phyloP scores from a whole-genome alignment of 257 asterid species.

The Solanum infundibuliforme region DNA sequence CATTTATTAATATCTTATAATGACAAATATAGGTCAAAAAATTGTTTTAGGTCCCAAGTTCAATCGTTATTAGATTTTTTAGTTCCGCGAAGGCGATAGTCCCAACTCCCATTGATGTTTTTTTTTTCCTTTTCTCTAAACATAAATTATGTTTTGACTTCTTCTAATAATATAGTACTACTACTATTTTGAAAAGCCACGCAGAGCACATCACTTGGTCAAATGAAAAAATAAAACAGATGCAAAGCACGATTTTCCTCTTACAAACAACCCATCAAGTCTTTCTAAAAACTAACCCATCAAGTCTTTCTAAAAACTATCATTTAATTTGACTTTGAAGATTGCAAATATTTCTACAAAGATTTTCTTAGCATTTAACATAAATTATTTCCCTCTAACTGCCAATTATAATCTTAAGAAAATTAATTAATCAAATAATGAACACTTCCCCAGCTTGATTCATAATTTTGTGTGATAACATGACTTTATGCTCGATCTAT shows the following conservation, averaged over 20 bases:
- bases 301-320: not conserved
- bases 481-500: not conserved
- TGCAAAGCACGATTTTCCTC: not conserved
- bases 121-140: not conserved
- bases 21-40: not conserved
- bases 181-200: not conserved
- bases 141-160: not conserved
- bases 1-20: not conserved
- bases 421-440: not conserved
- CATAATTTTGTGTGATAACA: not conserved
- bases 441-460: not conserved
- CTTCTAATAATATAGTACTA: not conserved
- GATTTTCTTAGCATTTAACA: not conserved
- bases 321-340: not conserved
- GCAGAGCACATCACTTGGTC: not conserved
- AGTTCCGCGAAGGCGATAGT: too few relatives aligned
- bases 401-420: not conserved
- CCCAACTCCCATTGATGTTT: not conserved
- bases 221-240: not conserved
- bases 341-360: not conserved
- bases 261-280: not conserved
- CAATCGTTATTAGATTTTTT: too few relatives aligned
- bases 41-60: not conserved
- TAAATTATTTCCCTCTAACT: not conserved
- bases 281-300: not conserved